phyloP scores from a whole-genome alignment of 768 basidiomycete species.

The Pisolithus microcarpus region DNA sequence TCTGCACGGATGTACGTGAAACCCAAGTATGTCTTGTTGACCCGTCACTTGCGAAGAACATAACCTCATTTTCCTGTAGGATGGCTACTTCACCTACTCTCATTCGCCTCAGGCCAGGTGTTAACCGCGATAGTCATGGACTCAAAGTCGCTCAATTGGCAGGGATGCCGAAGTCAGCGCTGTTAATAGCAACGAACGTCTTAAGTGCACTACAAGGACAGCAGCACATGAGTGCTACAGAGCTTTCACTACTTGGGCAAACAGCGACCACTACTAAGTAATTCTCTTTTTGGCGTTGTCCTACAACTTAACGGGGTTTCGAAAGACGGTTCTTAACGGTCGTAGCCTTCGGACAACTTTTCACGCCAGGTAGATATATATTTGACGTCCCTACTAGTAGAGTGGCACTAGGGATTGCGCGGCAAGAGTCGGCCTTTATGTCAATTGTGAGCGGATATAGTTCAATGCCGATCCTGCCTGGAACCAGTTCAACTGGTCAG shows the following conservation, averaged over 20 bases:
- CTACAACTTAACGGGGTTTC: neutral
- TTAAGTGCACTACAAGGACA: constrained; percentile 34
- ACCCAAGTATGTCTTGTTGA: constrained; percentile 45
- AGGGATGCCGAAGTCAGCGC: constrained; percentile 62
- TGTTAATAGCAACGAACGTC: constrained; percentile 54
- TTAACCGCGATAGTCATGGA: constrained; percentile 88
- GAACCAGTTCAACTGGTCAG: constrained; percentile 88
- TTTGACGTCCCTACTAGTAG: neutral
- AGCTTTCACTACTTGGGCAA: constrained; percentile 29
- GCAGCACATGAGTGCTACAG: constrained; percentile 17
- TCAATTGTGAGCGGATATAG: constrained; percentile 62
- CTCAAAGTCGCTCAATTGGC: constrained; percentile 85
- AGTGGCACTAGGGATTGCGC: neutral
- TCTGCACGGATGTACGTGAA: constrained; percentile 84
- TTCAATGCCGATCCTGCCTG: constrained; percentile 86
- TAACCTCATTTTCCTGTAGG: constrained; percentile 33
- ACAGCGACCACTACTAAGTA: constrained; percentile 9
- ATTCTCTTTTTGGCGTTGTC: neutral
- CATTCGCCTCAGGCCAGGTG: constrained; percentile 73
- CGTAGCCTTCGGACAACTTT: too few species aligned
- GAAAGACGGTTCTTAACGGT: too few species aligned
- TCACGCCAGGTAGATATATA: too few species aligned
- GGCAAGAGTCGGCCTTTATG: constrained; percentile 3
- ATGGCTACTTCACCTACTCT: constrained; percentile 75
- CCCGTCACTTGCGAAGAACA: neutral